These are phyloP conservation scores for Chernovozyma aurita DNA, from an alignment of 1,139 yeast species.

Conservation along the genomic window DNA sequence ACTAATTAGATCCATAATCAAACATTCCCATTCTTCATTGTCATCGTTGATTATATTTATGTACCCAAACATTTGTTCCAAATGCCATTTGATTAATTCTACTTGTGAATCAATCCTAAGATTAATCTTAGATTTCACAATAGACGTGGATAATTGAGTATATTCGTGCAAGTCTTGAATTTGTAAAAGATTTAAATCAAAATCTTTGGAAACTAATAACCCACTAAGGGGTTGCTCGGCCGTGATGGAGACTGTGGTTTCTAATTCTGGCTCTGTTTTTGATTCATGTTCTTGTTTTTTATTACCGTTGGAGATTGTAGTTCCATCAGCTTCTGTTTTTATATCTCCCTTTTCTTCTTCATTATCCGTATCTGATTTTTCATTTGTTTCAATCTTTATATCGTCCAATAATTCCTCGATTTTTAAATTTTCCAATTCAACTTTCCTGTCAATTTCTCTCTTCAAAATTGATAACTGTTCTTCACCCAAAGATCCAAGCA, in stretches of 20 bases:
- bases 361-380: slow-evolving; percentile 11
- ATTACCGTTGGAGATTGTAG: not conserved
- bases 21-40: slow-evolving; percentile 50
- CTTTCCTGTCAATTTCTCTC: slow-evolving; percentile 24
- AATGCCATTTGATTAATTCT: slow-evolving; percentile 80
- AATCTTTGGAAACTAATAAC: slow-evolving; percentile 85
- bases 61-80: slow-evolving; percentile 93
- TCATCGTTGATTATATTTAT: slow-evolving; percentile 64
- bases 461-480: slow-evolving; percentile 33
- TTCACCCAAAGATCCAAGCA: slow-evolving; percentile 72
- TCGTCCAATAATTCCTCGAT: slow-evolving; percentile 5
- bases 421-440: slow-evolving; percentile 12
- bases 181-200: slow-evolving; percentile 77
- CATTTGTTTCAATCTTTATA: slow-evolving; percentile 14
- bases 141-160: slow-evolving; percentile 81
- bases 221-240: slow-evolving; percentile 64
- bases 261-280: slow-evolving; percentile 5
- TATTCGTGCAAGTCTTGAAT: slow-evolving; percentile 86
- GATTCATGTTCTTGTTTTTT: slow-evolving; percentile 4
- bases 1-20: slow-evolving; percentile 43
- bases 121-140: slow-evolving; percentile 76
- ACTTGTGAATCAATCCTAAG: slow-evolving; percentile 77
- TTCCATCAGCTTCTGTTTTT: no score
- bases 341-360: slow-evolving; percentile 12
- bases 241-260: slow-evolving; percentile 12